A percentile compares a stretch with the other conserved stretches of the same genome.
These are phyloP conservation scores for Tuctoria greenei DNA, from an alignment of 176 grass and related monocot genomes.

Conservation along the genomic window DNA sequence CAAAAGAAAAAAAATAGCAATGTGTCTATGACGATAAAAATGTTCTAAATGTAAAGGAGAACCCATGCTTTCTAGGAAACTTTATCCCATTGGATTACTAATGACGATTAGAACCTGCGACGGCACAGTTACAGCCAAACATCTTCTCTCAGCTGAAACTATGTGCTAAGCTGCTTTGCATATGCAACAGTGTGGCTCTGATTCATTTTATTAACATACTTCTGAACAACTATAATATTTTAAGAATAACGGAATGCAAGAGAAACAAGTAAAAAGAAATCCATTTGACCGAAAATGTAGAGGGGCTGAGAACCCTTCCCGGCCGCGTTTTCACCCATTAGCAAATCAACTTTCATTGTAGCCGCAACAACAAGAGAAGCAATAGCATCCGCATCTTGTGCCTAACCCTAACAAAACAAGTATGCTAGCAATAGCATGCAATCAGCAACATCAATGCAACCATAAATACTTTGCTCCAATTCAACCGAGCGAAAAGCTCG, in stretches of 20 bases:
- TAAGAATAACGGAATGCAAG: neutral
- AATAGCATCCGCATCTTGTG: slow-evolving; percentile 8
- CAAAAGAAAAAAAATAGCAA: slow-evolving; percentile 27
- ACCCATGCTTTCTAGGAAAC: neutral
- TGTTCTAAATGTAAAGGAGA: slow-evolving; percentile 23
- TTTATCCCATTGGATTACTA: slow-evolving; percentile 14
- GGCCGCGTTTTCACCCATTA: slow-evolving; percentile 13
- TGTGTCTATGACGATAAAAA: neutral
- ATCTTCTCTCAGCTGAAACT: neutral
- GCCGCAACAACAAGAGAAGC: neutral
- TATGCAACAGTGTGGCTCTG: neutral
- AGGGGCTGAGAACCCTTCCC: neutral
- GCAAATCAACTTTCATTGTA: slow-evolving; percentile 16
- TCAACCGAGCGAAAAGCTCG: slow-evolving; percentile 8
- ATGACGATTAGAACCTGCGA: neutral
- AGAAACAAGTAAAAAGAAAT: slow-evolving; percentile 19
- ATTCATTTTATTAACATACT: too few species aligned
- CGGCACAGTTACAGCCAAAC: slow-evolving; percentile 5
- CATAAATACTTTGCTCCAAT: slow-evolving; percentile 13
- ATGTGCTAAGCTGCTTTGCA: slow-evolving; percentile 11
- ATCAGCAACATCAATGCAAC: slow-evolving; percentile 13
- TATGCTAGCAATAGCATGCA: slow-evolving; percentile 19
- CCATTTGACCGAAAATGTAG: slow-evolving; percentile 1
- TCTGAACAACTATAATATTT: neutral
- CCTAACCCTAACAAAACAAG: neutral